Base-by-base conservation (phyloP, 805 yeast species). In the Candida quercuum region DNA sequence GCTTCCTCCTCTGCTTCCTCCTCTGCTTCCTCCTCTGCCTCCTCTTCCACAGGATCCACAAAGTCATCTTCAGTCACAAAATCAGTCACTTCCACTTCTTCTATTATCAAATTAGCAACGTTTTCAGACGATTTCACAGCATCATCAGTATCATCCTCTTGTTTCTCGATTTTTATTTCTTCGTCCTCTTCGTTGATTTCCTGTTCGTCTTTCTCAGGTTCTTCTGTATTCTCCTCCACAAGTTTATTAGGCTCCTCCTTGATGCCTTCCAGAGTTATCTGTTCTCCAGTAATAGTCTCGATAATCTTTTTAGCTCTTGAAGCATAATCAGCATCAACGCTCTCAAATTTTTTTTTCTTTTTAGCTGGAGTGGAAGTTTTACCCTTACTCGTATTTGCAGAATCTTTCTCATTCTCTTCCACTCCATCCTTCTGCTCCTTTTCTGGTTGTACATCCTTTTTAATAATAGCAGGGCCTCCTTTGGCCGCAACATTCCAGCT, bases 401-500 rank as follows among this genome's bases (percentile, higher is more conserved):
- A 11, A 12, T 29, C 37, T 6, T 38, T 35, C n/a, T 21, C 28
- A 3, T 12, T 22, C n/a, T 21, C 36, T 12, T 33, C 32, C n/a
- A 20, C 14, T 35, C 29, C 43, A 36, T 36, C 44, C 22, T 33
- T 38, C 25, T 43, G 38, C 35, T 33, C 20, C n/a, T 18, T 34
- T 6, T 28, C 33, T 15, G 27, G 14, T 35, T 30, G n/a, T n/a
- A n/a, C n/a, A n/a, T n/a, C n/a, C n/a, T n/a, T n/a, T n/a, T n/a
- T n/a, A n/a, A n/a, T n/a, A n/a, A n/a, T n/a, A n/a, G 27, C 24
- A 41, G 43, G 9, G 26, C 45, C 33, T 28, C 42, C 46, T 16
- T 51, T 49, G 11, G 50, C 55, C 41, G 42, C 52, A 12, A 56
- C 59, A 47, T 83, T 83, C 89, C 91, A 84, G 28, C 60, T 54